Evolutionary conservation across 2,329 filamentous ascomycete genomes (phyloP), one percentile per base, ranked within the genome.

Genomic region (Apiospora marii): DNA sequence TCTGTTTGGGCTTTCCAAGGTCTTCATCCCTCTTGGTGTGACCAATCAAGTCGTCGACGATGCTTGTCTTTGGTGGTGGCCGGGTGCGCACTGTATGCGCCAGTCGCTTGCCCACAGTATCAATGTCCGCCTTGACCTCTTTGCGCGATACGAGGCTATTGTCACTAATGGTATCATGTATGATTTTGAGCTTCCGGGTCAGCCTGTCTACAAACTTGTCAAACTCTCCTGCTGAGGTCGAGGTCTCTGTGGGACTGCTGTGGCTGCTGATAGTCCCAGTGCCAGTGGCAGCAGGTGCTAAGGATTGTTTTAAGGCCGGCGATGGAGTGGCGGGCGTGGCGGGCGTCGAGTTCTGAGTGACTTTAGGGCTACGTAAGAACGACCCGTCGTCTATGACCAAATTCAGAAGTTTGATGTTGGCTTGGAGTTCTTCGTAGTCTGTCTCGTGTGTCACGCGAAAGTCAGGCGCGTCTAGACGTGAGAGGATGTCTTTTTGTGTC

Each of bases 81-180:
- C 88, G 89, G 14, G 93, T 93, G 68, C 94, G 87, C 68, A 96
- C 91, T 3, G 90, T 88, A 79, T 92, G 91, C 67, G 91, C 83
- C 19, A 98, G 85, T 71, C 95, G 90, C 77, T 93, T 91, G 73
- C 92, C 88, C n/a, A 98, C 84, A 72, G 91, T 88, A 77, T 97
- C 93, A 51, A 97, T 86, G 14, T 88, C 87, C 71, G 91, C 91
- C 82, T 97, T 98, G 16, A 93, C 91, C 78, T 97, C 91, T 43
- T 93, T 92, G 43, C 93, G 89, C 22, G 89, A 88, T 72, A 96
- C 86, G 64, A 94, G 92, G 53, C 93, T 94, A 0, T 91, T 88
- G 78, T 95, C 93, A 73, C 92, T 88, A 77, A 97, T 97, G 51
- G 87, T 87, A 72, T 85, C 84, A 81, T 86, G 87, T 44, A 91